phyloP scores from a whole-genome alignment of 768 basidiomycete species.

The Xerocomellus dryophilus region DNA sequence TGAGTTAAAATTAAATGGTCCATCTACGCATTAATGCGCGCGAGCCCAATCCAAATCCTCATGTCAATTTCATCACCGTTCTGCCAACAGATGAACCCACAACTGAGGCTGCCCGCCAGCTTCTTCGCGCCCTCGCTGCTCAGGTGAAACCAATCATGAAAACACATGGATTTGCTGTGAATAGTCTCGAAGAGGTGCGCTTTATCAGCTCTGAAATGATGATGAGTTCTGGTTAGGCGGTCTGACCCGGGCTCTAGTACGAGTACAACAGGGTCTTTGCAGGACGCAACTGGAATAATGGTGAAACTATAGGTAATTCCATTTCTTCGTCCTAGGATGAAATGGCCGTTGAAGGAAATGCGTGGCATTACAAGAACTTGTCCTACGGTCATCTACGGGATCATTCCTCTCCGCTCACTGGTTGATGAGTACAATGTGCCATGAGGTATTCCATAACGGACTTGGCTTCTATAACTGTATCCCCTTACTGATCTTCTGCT shows the following conservation, averaged over 20 bases:
- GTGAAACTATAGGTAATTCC: slow-evolving; percentile 67
- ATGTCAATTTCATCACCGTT: slow-evolving; percentile 72
- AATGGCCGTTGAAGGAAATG: neutral
- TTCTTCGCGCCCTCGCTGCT: slow-evolving; percentile 75
- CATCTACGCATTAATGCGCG: slow-evolving; percentile 67
- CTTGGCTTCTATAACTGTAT: slow-evolving; percentile 5
- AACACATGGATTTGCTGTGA: slow-evolving; percentile 67
- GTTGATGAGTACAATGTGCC: slow-evolving; percentile 77
- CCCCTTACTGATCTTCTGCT: slow-evolving; percentile 2
- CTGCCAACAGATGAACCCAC: slow-evolving; percentile 43
- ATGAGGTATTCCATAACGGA: slow-evolving; percentile 55
- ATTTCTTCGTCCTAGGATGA: neutral
- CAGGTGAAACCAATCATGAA: slow-evolving; percentile 86
- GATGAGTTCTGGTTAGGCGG: neutral
- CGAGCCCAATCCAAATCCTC: slow-evolving; percentile 69
- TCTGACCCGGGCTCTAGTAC: slow-evolving; percentile 46
- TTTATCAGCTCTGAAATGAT: neutral
- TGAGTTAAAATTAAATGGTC: slow-evolving; percentile 44
- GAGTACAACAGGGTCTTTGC: slow-evolving; percentile 75
- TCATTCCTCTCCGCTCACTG: slow-evolving; percentile 60
- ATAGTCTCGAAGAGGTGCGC: slow-evolving; percentile 77
- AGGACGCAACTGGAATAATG: slow-evolving; percentile 82
- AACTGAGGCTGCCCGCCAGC: slow-evolving; percentile 60
- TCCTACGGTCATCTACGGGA: slow-evolving; percentile 61
- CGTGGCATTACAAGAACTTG: slow-evolving; percentile 54